Evolutionary conservation across 2,329 filamentous ascomycete genomes (phyloP), one percentile per base, ranked within the genome.

Genomic region (Westerdykella ornata): DNA sequence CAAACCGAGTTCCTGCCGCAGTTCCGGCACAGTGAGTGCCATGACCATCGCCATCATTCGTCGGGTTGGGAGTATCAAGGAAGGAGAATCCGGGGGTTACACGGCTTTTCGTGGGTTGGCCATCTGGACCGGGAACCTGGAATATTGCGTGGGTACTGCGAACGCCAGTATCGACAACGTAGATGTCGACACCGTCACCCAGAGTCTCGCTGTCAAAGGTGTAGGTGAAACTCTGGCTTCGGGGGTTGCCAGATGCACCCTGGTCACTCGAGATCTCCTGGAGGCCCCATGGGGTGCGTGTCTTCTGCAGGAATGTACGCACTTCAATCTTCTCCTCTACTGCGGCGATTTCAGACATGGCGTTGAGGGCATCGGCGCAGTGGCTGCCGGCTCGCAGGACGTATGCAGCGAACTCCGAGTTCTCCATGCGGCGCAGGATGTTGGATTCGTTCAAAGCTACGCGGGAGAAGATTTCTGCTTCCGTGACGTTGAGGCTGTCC

Each of bases 151-250:
- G 69, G 6, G 64, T 52, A n/a, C 63, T 66, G 49, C 70, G 69
- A 29, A 73, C 60, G 44, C 71, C 71, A 4, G 70, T 72, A 49
- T 73, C 71, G n/a, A 74, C 52, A 41, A 73, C 58, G 54, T 74
- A 73, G 41, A 74, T 67, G 42, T 73, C 70, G n/a, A 70, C 68
- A 38, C 67, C 68, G 15, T 52, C 46, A 39, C 69, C 69, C 8
- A 68, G 62, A 1, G 38, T 44, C 6, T 42, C 22, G 35, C 59
- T 45, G 28, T 68, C 59, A 43, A 62, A 71, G 1, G 58, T 46
- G 54, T 73, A 73, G 18, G 63, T 68, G 51, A 68, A 72, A 44
- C 67, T 58, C 35, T 60, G 52, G 30, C 35, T 41, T 9, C 51
- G 42, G 4, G 58, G 49, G 5, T 48, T 47, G 29, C 60, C 61